Evolutionary conservation across 2,329 filamentous ascomycete species (phyloP), one percentile per base, ranked within the genome.

Genomic region (Trichoderma brevicompactum): DNA sequence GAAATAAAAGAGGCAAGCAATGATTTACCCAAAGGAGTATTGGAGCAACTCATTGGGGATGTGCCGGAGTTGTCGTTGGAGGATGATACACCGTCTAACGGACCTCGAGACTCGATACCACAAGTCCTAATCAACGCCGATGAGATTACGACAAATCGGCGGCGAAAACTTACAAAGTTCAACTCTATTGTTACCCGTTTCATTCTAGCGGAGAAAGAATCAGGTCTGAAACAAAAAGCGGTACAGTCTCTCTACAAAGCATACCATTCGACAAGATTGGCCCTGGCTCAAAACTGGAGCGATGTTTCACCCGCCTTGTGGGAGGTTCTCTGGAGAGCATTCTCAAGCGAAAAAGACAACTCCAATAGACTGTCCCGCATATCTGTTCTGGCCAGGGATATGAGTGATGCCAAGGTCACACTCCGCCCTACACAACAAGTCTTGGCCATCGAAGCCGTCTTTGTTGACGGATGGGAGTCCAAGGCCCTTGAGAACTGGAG

Each of bases 391-490:
- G 82, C 86, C 5, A 83, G 87, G 70, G 90, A 93, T 72, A 89
- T 92, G 81, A 80, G 82, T 64, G 81, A 83, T 5, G 83, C 85
- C 17, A 86, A 85, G 7, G 79, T 85, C 55, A 69, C 79, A 1
- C 77, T 93, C 60, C 81, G 77, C 12, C 80, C 82, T 4, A 74
- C 80, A 2, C 89, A 91, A 70, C 85, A 87, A 68, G 77, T 93
- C 17, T 78, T 89, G 34, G 88, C 88, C 38, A 87, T 93, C 38
- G 88, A 92, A 72, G 86, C 89, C 65, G 79, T 90, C 46, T 89
- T 90, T 68, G 79, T 87, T 6, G 82, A 84, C 46, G 89, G 88
- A 2, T 85, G 85, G 74, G 80, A 84, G 65, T 78, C 79, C 5
- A 82, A 85, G 68, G 89, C 89, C 0, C 75, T 90, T 28, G 83